Base-by-base conservation (phyloP, 441 rosid species). In the Pelargonium cotyledonis region DNA sequence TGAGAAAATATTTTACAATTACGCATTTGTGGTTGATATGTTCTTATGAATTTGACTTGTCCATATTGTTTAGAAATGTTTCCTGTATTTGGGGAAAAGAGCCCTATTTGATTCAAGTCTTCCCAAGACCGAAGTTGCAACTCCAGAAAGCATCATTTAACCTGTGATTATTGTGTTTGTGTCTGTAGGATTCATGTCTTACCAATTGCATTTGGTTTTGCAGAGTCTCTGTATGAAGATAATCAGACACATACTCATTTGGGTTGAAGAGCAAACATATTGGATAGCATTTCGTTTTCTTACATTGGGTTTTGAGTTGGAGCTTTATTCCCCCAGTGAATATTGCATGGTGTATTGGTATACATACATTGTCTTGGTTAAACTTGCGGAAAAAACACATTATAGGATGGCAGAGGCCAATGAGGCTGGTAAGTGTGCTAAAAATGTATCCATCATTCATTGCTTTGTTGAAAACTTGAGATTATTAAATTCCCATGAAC, bases 291-390 rank as follows among this genome's bases (percentile, higher is more conserved):
- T 80, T 68, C 90, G 95, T 58, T 95, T 89, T 84, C 91, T 95
- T 68, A 76, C 81, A 63, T 82, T 92, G 81, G 99, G 99, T 64
- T 95, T 95, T 74, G 97, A 95, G 63, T 81, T 95, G 85, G 98
- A 95, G 68, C 97, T 92, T 63, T 95, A 90, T 80, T 89, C 97
- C 65, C 85, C 90, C 0, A 72, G 82, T 72, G 98, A 95, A 82
- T 90, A 86, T 82, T 89, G 97, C 84, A 90, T 95, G 98, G 96
- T 92, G 6, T 95, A 95, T 80, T 95, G 99, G 99, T 95, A 92
- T 67, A 69, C 85, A 67, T 89, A 90, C 73, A 83, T 80, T 26
- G 88, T 82, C 69, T 81, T 88, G 67, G 76, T 84, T 84, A 92
- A 86, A 82, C 91, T 92, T 69, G 86, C 90, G 6, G 99, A 92